Percentiles rank a stretch among this genome's conserved stretches.
Conservation (phyloP, 306 rosid genomes). For the Cucurbita pepo region DNA sequence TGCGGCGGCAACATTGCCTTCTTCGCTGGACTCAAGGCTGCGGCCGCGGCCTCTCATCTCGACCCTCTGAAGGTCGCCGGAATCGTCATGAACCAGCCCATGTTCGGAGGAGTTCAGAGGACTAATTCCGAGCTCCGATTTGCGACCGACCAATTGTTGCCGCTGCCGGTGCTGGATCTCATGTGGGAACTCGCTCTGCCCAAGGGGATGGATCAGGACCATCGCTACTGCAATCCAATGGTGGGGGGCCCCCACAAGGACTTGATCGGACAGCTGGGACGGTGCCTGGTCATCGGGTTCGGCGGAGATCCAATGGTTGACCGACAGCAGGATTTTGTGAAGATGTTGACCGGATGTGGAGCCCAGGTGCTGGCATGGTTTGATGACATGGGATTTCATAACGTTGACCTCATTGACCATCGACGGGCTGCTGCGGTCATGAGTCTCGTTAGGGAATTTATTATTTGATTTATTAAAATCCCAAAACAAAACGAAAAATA, state of each 20-base stretch:
- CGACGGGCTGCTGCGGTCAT: slow-evolving; percentile 17
- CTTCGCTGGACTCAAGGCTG: slow-evolving; percentile 6
- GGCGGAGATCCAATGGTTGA: slow-evolving; percentile 52
- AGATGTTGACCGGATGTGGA: slow-evolving; percentile 38
- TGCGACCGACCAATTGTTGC: slow-evolving; percentile 37
- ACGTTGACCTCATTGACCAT: slow-evolving; percentile 38
- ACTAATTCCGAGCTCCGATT: slow-evolving; percentile 31
- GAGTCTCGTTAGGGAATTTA: slow-evolving; percentile 32
- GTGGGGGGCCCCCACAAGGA: slow-evolving; percentile 25
- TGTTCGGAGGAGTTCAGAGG: slow-evolving; percentile 46
- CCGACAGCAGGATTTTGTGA: slow-evolving; percentile 38
- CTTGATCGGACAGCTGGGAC: slow-evolving; percentile 9
- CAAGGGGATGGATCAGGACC: slow-evolving; percentile 28
- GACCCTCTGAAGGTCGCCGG: slow-evolving; percentile 37
- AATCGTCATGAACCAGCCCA: slow-evolving; percentile 54
- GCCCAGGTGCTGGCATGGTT: slow-evolving; percentile 42
- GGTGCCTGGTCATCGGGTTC: slow-evolving; percentile 45
- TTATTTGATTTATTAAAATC: slow-evolving; percentile 2
- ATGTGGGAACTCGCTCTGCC: slow-evolving; percentile 49
- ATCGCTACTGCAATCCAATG: slow-evolving; percentile 52
- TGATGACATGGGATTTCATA: slow-evolving; percentile 47
- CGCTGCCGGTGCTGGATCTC: slow-evolving; percentile 51
- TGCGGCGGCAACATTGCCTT: slow-evolving; percentile 50
- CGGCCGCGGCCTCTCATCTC: not conserved
- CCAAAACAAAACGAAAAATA: not conserved